Evolutionary conservation across 805 yeast species (phyloP).

Genomic region (Hanseniaspora nectarophila): DNA sequence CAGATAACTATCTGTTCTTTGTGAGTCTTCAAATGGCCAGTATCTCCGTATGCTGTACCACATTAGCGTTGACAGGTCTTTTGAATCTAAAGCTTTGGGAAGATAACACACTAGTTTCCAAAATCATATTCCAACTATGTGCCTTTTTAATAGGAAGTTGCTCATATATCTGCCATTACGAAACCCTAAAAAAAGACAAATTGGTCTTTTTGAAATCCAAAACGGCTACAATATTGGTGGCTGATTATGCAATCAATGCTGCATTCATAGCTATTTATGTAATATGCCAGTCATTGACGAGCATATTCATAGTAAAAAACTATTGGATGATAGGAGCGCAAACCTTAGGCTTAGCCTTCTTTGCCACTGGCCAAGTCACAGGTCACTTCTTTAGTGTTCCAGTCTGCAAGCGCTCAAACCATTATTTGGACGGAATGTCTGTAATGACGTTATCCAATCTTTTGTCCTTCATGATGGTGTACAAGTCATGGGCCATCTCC

Average conservation of each 20-base stretch:
- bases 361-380: slow-evolving; percentile 67
- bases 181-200: slow-evolving; percentile 32
- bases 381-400: slow-evolving; percentile 53
- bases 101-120: slow-evolving; percentile 67
- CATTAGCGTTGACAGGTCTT: slow-evolving; percentile 61
- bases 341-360: slow-evolving; percentile 55
- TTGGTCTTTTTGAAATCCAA: slow-evolving; percentile 14
- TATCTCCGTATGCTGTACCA: slow-evolving; percentile 57
- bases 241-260: slow-evolving; percentile 62
- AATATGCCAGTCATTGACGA: slow-evolving; percentile 55
- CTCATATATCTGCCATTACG: slow-evolving; percentile 62
- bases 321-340: slow-evolving; percentile 90
- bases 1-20: slow-evolving; percentile 62
- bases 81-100: slow-evolving; percentile 87
- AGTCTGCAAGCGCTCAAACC: slow-evolving; percentile 63
- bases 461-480: slow-evolving; percentile 84
- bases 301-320: slow-evolving; percentile 54
- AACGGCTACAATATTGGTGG: slow-evolving; percentile 52
- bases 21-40: slow-evolving; percentile 72
- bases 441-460: slow-evolving; percentile 72
- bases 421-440: slow-evolving; percentile 82
- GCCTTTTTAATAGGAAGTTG: slow-evolving; percentile 49
- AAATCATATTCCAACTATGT: slow-evolving; percentile 42
- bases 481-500: slow-evolving; percentile 92
- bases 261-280: slow-evolving; percentile 50